phyloP scores from a whole-genome alignment of 1,284 basidiomycete genomes.

The Athelia psychrophila region DNA sequence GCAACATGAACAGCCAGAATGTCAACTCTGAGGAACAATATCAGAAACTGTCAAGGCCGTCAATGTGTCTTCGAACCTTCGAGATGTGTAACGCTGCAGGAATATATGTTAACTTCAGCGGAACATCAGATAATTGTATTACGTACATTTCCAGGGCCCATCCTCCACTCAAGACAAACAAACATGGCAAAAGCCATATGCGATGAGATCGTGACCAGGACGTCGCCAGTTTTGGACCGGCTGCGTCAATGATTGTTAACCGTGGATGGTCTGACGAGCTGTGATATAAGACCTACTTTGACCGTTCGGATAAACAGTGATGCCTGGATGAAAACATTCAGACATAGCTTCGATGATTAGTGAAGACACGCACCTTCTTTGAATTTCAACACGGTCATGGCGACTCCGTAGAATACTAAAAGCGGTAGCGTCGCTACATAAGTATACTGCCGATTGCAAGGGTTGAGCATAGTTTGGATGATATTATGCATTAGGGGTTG shows the following conservation, averaged over 20 bases:
- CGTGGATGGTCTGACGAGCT: background rate
- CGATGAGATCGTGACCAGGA: constrained; percentile 42
- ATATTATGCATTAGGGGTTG: too few relatives aligned
- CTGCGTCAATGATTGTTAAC: constrained; percentile 25
- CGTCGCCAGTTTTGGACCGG: constrained; percentile 50
- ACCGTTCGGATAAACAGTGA: constrained; percentile 29
- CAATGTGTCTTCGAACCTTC: constrained; percentile 46
- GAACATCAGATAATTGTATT: constrained; percentile 4
- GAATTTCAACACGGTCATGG: constrained; percentile 62
- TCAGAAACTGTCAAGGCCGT: constrained; percentile 5
- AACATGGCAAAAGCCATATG: constrained; percentile 60
- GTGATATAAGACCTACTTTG: constrained; percentile 31
- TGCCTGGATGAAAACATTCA: constrained; percentile 32
- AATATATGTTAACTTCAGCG: background rate
- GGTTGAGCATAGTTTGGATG: constrained; percentile 6
- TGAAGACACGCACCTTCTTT: constrained; percentile 50
- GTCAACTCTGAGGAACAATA: constrained; percentile 49
- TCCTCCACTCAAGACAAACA: constrained; percentile 62
- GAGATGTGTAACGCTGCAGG: constrained; percentile 68
- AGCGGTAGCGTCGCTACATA: constrained; percentile 65
- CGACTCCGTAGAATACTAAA: constrained; percentile 57
- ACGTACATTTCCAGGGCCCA: constrained; percentile 74
- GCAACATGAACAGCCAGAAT: constrained; percentile 75
- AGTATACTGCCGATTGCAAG: constrained; percentile 51
- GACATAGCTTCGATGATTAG: constrained; percentile 6